Evolutionary conservation across 441 rosid genomes (phyloP), one percentile per base, ranked within the genome.

Genomic region (Melastoma candidum): DNA sequence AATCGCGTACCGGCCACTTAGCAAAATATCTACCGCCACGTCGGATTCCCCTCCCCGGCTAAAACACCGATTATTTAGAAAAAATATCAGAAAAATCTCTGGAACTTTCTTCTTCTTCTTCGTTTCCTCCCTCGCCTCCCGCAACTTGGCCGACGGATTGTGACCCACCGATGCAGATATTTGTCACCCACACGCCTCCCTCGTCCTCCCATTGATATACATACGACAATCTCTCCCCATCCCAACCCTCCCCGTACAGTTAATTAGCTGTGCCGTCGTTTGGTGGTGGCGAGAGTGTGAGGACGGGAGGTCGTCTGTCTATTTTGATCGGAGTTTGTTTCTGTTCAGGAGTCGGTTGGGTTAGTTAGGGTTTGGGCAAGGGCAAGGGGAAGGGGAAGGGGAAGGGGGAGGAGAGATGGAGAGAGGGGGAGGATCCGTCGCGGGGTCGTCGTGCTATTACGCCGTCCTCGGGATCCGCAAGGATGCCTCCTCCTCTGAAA

Each of bases 371-470:
- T 17, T 17, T 17, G 22, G 22, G 22, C 22, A 17, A 17, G 22
- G 22, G 22, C 22, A 17, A 17, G 22, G 22, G 22, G 22, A 17
- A 17, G 22, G 22, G 17, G 2, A 26, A 39, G 12, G 50, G 44
- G n/a, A 29, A 10, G 48, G 0, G 11, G 49, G 14, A 2, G 36
- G 8, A 26, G 48, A 11, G 10, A 85, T 89, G 97, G 87, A 82
- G 57, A 62, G 77, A 10, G 85, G 54, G 64, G 95, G 82, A 65
- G 94, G 75, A 63, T 78, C 90, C 54, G 68, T 52, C 48, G 74
- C 64, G 66, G 83, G 84, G 74, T 80, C 94, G 68, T 6, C 94
- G 68, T 79, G 74, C 60, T 82, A 76, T 59, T 84, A 84, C 70
- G 54, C 79, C 4, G 70, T 81, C 48, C 92, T 84, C 13, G 85